Base-by-base conservation (phyloP, 352 stramenopile species). In the Globisporangium ultimum region DNA sequence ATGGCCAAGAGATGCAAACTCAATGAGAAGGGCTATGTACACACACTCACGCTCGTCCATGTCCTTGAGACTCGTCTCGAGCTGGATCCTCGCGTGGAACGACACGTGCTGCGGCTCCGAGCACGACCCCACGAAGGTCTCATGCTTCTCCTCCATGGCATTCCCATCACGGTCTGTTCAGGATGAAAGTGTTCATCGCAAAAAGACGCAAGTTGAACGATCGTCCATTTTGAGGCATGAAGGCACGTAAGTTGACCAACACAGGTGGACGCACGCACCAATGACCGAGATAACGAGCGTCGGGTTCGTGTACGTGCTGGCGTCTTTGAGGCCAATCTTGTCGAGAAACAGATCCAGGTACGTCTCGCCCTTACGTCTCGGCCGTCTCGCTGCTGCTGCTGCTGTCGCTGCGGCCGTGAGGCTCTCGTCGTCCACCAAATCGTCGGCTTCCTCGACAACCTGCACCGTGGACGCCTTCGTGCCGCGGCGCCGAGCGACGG, bases 281-380 rank as follows among this genome's bases (percentile, higher is more conserved):
- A 81, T 76, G 53, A 89, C 70, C 4, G 80, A 88, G 48, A 91
- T 72, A 13, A 82, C 64, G 48, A 91, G 64, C 2, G 76, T 88
- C 36, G 80, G 80, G 22, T 88, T 88, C 34, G 80, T 70, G 54
- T 91, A 89, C 15, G 53, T 53, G 7, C 52, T 58, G n/a, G 75
- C 80, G 64, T 91, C 76, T 47, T 91, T 91, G 53, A 91, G 65
- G 0, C 80, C 80, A 55, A 91, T 79, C 22, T 78, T 74, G 32
- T 53, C 64, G 22, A 91, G 71, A 28, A 63, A 53, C 20, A 91
- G 66, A 61, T 87, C 71, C 43, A 87, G 21, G 55, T 89, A 87
- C 17, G 72, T 74, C 36, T 57, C 72, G 18, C 71, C 76, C 11
- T 66, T 50, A 20, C 61, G 43, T 12, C 59, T 20, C 24, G 14